These are phyloP conservation scores for Didymella sp. DNA, from an alignment of 2,329 filamentous ascomycete species.

Conservation along the genomic window DNA sequence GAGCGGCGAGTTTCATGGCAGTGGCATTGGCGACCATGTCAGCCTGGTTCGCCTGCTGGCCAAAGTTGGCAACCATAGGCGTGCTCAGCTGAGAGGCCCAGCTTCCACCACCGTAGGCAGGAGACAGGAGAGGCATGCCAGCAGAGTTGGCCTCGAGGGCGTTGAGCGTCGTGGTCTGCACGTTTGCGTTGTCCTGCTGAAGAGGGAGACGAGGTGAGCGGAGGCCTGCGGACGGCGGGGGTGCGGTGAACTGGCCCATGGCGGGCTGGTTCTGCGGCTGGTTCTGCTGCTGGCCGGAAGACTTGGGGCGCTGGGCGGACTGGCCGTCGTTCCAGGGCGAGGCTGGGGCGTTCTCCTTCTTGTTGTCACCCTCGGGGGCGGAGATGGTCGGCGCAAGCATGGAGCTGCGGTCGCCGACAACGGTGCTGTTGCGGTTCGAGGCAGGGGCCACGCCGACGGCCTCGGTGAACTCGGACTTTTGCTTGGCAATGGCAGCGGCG, in stretches of 20 bases:
- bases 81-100: slow-evolving; percentile 99
- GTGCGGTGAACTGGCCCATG: slow-evolving; percentile 93
- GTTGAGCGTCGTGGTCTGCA: slow-evolving; percentile 84
- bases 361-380: slow-evolving; percentile 67
- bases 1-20: slow-evolving; percentile 95
- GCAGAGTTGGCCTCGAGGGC: slow-evolving; percentile 70
- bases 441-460: slow-evolving; percentile 88
- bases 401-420: slow-evolving; percentile 78
- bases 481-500: slow-evolving; percentile 95
- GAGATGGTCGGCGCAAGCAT: slow-evolving; percentile 78
- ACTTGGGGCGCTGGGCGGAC: slow-evolving; percentile 71
- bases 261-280: slow-evolving; percentile 58
- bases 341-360: slow-evolving; percentile 68
- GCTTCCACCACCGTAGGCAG: slow-evolving; percentile 79
- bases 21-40: slow-evolving; percentile 99
- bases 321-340: slow-evolving; percentile 77
- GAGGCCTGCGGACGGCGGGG: slow-evolving; percentile 75
- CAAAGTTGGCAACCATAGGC: slow-evolving; percentile 88
- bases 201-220: slow-evolving; percentile 79
- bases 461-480: slow-evolving; percentile 97
- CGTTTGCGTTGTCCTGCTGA: slow-evolving; percentile 68
- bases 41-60: slow-evolving; percentile 71
- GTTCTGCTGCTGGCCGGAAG: slow-evolving; percentile 72
- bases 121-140: slow-evolving; percentile 87
- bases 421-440: slow-evolving; percentile 90